A percentile compares a stretch with the other conserved stretches of the same genome.
Conservation (phyloP, 495 filamentous ascomycete species). For the Platismatia glauca region DNA sequence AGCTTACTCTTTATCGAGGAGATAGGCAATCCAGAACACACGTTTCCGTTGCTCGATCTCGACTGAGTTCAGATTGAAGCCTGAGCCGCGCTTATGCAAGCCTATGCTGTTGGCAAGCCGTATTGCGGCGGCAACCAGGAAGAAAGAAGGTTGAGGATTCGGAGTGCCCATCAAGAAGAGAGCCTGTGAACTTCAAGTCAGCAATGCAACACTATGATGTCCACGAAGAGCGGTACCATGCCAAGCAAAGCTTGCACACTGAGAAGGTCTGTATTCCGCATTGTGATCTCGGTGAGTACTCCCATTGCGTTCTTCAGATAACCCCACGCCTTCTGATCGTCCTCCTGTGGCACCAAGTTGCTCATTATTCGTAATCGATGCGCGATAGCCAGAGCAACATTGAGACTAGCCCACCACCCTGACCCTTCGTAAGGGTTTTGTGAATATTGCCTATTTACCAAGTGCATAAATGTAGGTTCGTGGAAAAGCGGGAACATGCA, state of each 20-base stretch:
- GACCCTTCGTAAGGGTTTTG: constrained; percentile 88
- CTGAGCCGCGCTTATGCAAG: constrained; percentile 82
- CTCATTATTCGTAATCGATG: constrained; percentile 92
- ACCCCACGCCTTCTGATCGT: constrained; percentile 87
- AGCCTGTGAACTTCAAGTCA: constrained; percentile 40
- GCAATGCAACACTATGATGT: neutral
- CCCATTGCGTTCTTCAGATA: constrained; percentile 96
- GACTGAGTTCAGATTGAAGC: constrained; percentile 79
- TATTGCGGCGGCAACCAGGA: constrained; percentile 88
- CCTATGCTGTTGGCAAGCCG: constrained; percentile 89
- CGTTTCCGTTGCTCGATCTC: constrained; percentile 93
- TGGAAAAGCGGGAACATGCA: constrained; percentile 97
- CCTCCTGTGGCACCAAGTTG: constrained; percentile 78
- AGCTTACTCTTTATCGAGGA: constrained; percentile 80
- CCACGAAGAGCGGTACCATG: constrained; percentile 50
- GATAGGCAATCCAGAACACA: constrained; percentile 97
- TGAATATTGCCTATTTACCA: constrained; percentile 89
- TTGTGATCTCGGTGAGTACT: constrained; percentile 80
- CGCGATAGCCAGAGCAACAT: constrained; percentile 85
- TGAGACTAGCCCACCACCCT: constrained; percentile 97
- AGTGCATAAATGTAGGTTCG: constrained; percentile 94
- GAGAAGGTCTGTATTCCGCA: constrained; percentile 90
- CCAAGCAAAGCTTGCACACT: constrained; percentile 95
- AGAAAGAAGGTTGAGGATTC: constrained; percentile 90
- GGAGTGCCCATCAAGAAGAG: constrained; percentile 94